Evolutionary conservation across 768 basidiomycete species (phyloP).

Genomic region (Rhizopogon vinicolor): DNA sequence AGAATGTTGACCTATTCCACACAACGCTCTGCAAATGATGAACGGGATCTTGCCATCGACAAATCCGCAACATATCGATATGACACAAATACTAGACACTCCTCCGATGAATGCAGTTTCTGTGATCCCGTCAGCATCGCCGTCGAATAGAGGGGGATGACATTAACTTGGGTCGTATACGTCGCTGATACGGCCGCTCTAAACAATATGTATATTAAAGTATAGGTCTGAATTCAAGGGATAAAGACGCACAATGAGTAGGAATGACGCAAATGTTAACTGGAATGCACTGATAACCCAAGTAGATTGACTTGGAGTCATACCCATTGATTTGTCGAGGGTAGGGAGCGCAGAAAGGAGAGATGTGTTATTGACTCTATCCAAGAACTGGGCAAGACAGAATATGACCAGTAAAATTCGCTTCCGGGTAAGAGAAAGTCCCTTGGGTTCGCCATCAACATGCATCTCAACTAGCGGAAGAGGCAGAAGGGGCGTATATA

Average conservation of each 20-base stretch:
- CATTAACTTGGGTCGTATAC: conserved; percentile 36
- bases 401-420: conserved; percentile 29
- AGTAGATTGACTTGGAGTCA: conserved; percentile 19
- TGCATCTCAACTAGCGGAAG: background rate
- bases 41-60: conserved; percentile 39
- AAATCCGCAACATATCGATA: conserved; percentile 45
- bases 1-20: conserved; percentile 36
- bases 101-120: conserved; percentile 41
- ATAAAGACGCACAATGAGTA: conserved; percentile 13
- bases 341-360: conserved; percentile 35
- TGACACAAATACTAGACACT: conserved; percentile 33
- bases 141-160: background rate
- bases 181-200: conserved; percentile 37
- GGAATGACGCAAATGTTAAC: conserved; percentile 37
- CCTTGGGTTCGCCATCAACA: conserved; percentile 1
- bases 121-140: conserved; percentile 8
- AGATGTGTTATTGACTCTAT: conserved; percentile 36
- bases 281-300: conserved; percentile 43
- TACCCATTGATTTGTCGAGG: conserved; percentile 17
- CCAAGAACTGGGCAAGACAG: conserved; percentile 39
- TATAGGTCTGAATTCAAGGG: background rate
- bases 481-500: background rate
- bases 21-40: conserved; percentile 47
- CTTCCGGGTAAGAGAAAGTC: conserved; percentile 22
- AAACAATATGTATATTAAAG: background rate